Evolutionary conservation across 371 early-diverging fungal species (phyloP).

Genomic region (Apophysomyces elegans): DNA sequence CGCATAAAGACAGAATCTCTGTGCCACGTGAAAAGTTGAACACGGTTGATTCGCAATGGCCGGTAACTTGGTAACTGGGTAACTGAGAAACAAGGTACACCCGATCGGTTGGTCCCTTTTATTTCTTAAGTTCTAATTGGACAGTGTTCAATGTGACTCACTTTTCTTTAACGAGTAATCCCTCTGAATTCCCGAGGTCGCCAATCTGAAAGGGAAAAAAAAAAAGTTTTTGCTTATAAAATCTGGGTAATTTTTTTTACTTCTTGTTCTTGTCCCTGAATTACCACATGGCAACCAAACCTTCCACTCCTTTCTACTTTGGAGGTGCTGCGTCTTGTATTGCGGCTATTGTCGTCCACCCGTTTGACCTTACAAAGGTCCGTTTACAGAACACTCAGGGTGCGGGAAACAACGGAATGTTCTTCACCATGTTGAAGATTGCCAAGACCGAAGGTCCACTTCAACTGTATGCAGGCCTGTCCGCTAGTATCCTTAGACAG

Average conservation of each 20-base stretch:
- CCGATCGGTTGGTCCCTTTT: too few relatives aligned
- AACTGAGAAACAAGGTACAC: too few relatives aligned
- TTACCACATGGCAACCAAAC: slow-evolving; percentile 14
- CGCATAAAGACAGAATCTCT: too few relatives aligned
- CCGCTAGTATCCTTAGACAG: slow-evolving; percentile 68
- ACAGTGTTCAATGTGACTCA: neutral
- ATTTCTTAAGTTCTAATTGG: neutral
- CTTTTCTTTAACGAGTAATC: slow-evolving; percentile 1
- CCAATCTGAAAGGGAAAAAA: neutral
- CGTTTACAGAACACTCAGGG: slow-evolving; percentile 63
- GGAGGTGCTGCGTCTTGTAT: slow-evolving; percentile 62
- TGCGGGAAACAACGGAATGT: slow-evolving; percentile 35
- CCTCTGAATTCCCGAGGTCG: neutral
- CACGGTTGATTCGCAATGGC: too few relatives aligned
- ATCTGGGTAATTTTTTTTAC: neutral
- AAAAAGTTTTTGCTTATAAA: neutral
- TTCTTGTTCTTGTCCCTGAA: neutral
- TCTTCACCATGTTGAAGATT: slow-evolving; percentile 44
- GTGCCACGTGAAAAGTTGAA: too few relatives aligned
- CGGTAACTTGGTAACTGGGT: too few relatives aligned
- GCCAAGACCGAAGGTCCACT: slow-evolving; percentile 42
- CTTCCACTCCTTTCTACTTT: slow-evolving; percentile 56
- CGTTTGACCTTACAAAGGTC: slow-evolving; percentile 74
- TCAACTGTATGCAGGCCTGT: slow-evolving; percentile 63
- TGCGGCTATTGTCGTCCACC: slow-evolving; percentile 69